Evolutionary conservation across 1,139 yeast genomes (phyloP).

Genomic region (Eremothecium sinecaudum): DNA sequence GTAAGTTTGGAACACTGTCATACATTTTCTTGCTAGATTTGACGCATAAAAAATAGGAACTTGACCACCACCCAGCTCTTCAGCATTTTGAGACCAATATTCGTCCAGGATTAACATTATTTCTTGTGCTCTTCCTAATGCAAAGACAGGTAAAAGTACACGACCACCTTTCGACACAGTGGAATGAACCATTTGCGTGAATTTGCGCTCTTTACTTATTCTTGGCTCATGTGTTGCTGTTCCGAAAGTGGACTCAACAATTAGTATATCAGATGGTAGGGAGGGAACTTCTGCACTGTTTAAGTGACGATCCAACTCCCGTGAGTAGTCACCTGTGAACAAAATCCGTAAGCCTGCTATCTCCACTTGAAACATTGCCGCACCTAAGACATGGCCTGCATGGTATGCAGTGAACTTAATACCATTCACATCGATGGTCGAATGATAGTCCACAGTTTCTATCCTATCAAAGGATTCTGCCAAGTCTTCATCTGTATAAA

Average conservation of each 20-base stretch:
- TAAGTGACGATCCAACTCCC: conserved; percentile 92
- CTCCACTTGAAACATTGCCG: conserved; percentile 94
- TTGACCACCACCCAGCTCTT: conserved; percentile 63
- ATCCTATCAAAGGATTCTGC: conserved; percentile 79
- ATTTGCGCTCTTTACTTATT: conserved; percentile 67
- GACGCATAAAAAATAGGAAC: conserved; percentile 78
- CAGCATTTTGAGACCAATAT: conserved; percentile 82
- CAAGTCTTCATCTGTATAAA: conserved; percentile 87
- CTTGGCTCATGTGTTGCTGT: conserved; percentile 96
- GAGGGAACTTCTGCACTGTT: conserved; percentile 95
- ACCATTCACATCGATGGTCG: conserved; percentile 82
- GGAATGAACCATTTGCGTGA: conserved; percentile 74
- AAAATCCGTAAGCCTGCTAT: conserved; percentile 84
- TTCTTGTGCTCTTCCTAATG: conserved; percentile 95
- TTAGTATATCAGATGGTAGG: conserved; percentile 75
- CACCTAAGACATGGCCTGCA: conserved; percentile 98
- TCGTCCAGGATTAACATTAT: conserved; percentile 81
- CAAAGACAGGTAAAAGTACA: conserved; percentile 87
- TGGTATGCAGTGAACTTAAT: conserved; percentile 94
- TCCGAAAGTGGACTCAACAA: conserved; percentile 94
- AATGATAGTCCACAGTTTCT: conserved; percentile 91
- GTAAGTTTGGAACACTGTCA: conserved; percentile 95
- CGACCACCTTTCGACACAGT: conserved; percentile 86
- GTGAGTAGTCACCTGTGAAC: conserved; percentile 92
- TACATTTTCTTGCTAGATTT: conserved; percentile 85